A percentile compares a stretch with the other conserved stretches of the same genome.
phyloP scores from a whole-genome alignment of 768 basidiomycete genomes.

The Naematelia encephala region DNA sequence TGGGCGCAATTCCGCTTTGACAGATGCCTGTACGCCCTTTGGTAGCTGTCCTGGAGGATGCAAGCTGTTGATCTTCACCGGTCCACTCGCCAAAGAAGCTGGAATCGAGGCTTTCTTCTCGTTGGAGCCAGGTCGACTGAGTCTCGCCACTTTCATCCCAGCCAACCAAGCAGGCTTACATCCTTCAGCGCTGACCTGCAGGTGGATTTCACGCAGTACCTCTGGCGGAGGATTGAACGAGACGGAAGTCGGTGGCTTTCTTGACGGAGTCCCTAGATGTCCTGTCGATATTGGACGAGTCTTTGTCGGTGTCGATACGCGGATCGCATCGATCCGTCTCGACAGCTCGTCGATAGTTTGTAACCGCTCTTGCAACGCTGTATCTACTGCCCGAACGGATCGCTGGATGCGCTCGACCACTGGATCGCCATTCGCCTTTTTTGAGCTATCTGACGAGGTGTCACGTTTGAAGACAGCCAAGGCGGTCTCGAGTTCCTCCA shows the following conservation, averaged over 20 bases:
- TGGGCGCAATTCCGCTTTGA: background rate
- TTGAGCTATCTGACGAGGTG: background rate
- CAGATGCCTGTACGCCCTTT: background rate
- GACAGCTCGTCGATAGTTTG: background rate
- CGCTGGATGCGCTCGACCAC: background rate
- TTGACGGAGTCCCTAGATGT: background rate
- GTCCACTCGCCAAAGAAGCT: background rate
- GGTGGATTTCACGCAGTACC: background rate
- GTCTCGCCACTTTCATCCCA: background rate
- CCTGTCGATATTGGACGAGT: background rate
- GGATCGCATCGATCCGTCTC: background rate
- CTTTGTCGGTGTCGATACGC: background rate
- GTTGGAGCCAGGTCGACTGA: background rate
- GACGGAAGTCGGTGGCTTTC: background rate
- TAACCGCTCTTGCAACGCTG: background rate
- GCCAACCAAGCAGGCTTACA: background rate
- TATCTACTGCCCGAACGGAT: background rate
- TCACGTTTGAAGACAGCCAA: slow-evolving; percentile 61
- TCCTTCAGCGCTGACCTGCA: background rate
- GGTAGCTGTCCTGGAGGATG: background rate
- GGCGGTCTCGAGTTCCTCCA: slow-evolving; percentile 75
- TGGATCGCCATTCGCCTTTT: background rate
- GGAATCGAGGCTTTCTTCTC: background rate
- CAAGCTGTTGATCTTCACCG: background rate
- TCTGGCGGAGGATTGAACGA: background rate